Conservation (phyloP, 2,329 filamentous ascomycete species). For the Botryotinia convoluta region DNA sequence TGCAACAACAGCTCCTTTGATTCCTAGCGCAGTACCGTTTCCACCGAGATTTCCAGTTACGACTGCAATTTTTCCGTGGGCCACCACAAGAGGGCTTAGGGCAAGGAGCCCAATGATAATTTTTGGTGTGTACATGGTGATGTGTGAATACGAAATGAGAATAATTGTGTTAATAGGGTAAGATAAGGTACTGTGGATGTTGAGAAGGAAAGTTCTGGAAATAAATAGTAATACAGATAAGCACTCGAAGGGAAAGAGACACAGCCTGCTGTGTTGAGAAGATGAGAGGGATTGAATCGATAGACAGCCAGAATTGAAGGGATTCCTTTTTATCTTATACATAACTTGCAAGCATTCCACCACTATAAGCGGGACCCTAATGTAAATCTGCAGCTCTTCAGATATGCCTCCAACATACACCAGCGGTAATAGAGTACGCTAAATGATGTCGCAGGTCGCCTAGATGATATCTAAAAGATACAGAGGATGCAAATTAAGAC, state of each 20-base stretch:
- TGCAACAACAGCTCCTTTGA: conserved; percentile 44
- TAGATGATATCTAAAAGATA: not conserved
- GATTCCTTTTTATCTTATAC: not conserved
- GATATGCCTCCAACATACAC: no score
- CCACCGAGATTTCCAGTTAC: conserved; percentile 41
- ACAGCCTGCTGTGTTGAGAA: not conserved
- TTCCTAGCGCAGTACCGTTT: conserved; percentile 45
- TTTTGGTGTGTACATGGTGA: not conserved
- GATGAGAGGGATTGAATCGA: not conserved
- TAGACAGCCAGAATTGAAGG: not conserved
- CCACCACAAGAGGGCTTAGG: conserved; percentile 54
- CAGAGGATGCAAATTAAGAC: no score
- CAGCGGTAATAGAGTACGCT: not conserved
- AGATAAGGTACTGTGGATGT: not conserved
- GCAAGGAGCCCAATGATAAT: conserved; percentile 41
- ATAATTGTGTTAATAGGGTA: no score
- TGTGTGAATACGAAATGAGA: not conserved
- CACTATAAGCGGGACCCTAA: not conserved
- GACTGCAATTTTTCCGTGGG: conserved; percentile 45
- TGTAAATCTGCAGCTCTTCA: not conserved
- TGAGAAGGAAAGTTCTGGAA: not conserved
- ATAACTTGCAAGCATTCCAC: not conserved
- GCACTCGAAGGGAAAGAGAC: not conserved
- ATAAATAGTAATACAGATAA: not conserved
- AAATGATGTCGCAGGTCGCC: not conserved